Evolutionary conservation across 139 green algal genomes (phyloP), one percentile per base, ranked within the genome.

Genomic region (Auxenochlorella protothecoides): DNA sequence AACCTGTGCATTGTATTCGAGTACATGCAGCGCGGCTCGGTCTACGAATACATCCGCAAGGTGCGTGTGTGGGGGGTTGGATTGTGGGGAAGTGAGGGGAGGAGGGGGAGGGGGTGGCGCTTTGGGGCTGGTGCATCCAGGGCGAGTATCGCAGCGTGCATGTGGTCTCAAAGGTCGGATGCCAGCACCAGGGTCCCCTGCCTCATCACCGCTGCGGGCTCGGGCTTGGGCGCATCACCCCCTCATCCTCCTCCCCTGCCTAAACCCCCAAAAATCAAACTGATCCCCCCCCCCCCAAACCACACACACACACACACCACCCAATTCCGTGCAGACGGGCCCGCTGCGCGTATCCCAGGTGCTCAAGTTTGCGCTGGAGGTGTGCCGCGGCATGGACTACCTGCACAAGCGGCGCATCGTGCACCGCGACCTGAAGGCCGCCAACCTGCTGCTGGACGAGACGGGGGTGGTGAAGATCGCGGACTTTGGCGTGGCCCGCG

Each of bases 1-100:
- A 97, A 97, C 79, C 83, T 99, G 64, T 98, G 93, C 80, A 98
- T 99, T 65, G 91, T 99, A 55, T 97, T 97, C 69, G 95, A 99
- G 84, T 99, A 91, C 86, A 99, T 99, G 95, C 80, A 76, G 16
- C 87, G 92, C 53, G 95, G 95, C 68, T 93, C 82, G 52, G 83
- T 98, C n/a, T 97, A 96, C 80, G 91, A 98, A 72, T 94, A 91
- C 81, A 84, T 97, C 15, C 88, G 92, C 55, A 78, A 89, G 68
- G 84, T 86, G 70, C 11, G 75, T 59, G 68, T 44, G 27, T 0
- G 27, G 27, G 27, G 27, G 27, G 27, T 0, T 44, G 27, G 27
- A 44, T 44, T 44, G 27, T 44, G 27, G 27, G 27, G 27, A 1
- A 1, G 27, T n/a, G n/a, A n/a, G n/a, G n/a, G 27, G 27, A 44